Conservation (phyloP, 495 filamentous ascomycete species). For the Xylaria venustula region DNA sequence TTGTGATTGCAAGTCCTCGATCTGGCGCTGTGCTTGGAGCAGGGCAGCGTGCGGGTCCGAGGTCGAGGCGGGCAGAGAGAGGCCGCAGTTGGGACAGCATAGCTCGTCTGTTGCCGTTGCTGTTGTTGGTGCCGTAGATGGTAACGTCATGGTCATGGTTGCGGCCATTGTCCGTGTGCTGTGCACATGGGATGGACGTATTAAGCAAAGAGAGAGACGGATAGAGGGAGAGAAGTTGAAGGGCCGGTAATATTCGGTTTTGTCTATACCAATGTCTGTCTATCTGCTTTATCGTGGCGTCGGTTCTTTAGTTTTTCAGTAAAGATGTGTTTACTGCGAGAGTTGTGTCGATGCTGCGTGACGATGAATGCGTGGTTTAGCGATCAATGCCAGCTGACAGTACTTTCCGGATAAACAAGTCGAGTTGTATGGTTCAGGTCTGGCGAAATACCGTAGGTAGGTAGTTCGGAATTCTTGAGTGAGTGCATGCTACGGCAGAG, state of each 20-base stretch:
- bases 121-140: constrained; percentile 17
- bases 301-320: too few species aligned
- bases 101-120: constrained; percentile 15
- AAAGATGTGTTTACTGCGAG: too few species aligned
- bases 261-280: too few species aligned
- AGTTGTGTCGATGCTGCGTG: too few species aligned
- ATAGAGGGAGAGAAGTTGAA: too few species aligned
- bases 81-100: constrained; percentile 31
- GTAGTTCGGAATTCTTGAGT: too few species aligned
- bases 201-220: not conserved
- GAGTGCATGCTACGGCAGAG: not conserved
- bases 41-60: constrained; percentile 51
- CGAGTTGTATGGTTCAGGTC: not conserved
- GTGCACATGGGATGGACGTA: not conserved
- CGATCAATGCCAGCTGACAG: too few species aligned
- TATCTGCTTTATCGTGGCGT: too few species aligned
- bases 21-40: constrained; percentile 61
- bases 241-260: too few species aligned
- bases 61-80: constrained; percentile 30
- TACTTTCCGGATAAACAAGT: too few species aligned
- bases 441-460: too few species aligned
- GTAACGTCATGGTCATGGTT: constrained; percentile 25
- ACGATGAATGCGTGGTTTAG: too few species aligned
- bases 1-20: constrained; percentile 80
- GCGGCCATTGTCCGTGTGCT: not conserved